Evolutionary conservation across 2,329 filamentous ascomycete genomes (phyloP), one percentile per base, ranked within the genome.

Genomic region (Aspergillus bombycis): DNA sequence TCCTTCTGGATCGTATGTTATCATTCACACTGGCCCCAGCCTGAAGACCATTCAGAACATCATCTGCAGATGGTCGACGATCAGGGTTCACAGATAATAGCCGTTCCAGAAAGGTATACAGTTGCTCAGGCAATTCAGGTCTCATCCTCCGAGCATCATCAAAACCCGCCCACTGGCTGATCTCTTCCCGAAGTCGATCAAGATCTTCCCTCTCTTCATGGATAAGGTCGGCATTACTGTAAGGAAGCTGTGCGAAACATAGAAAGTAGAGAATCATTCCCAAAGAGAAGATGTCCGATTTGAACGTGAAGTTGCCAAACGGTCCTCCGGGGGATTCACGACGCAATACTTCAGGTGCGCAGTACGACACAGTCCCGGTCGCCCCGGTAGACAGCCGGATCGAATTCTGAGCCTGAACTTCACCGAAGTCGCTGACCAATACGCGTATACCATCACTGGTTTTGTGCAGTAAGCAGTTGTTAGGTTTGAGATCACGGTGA

Each of bases 241-340:
- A 99, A 0, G 95, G 95, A 12, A 99, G 84, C 54, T 90, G 86
- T 1, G 91, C 92, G 75, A 99, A 99, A 76, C 95, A 99, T 84
- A 99, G 91, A 74, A 99, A 99, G 77, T 98, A 96, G 4, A 99
- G 85, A 61, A 98, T 98, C 94, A 99, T 97, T 56, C 95, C 95
- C 0, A 99, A 82, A 1, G 94, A 97, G 78, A 99, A 99, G n/a
- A 99, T 91, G 73, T 99, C 95, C 0, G 94, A 97, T 74, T 98
- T 99, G 30, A 92, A 94, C 0, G 93, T 97, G 72, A 99, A 99
- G 74, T 98, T 97, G 9, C 91, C 93, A 70, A 92, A 94, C 0
- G 85, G 85, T 0, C 94, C 94, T 32, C 83, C 84, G 0, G 85
- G 79, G 50, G 75, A 78, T 41, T 85, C 89, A 68, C 86, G 86